Conservation (phyloP, 192 early-diverging fungal genomes). For the Thamnidium elegans region DNA sequence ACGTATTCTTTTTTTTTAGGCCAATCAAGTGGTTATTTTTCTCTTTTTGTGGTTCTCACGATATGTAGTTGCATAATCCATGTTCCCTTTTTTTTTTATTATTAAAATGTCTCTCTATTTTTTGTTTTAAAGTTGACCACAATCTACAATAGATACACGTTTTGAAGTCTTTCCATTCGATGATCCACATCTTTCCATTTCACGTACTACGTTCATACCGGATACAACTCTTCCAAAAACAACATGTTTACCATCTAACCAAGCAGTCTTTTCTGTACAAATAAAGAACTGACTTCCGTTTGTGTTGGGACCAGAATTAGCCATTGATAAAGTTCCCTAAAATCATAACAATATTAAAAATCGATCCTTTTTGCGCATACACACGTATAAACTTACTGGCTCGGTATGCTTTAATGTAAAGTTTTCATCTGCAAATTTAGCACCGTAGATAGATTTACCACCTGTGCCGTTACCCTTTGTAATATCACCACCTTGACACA, state of each 20-base stretch:
- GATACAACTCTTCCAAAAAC: conserved; percentile 71
- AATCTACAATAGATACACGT: conserved; percentile 37
- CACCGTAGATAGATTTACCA: conserved; percentile 81
- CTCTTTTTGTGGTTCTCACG: too few species aligned
- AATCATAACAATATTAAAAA: conserved; percentile 40
- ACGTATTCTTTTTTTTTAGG: too few species aligned
- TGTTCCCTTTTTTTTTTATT: too few species aligned
- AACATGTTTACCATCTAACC: conserved; percentile 85
- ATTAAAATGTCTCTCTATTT: too few species aligned
- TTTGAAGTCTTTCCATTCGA: conserved; percentile 32
- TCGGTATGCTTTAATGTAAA: conserved; percentile 36
- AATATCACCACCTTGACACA: conserved; percentile 89
- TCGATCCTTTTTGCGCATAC: too few species aligned
- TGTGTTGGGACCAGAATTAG: conserved; percentile 82
- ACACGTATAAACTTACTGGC: conserved; percentile 20
- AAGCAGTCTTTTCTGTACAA: conserved; percentile 70
- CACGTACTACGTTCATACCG: conserved; percentile 51
- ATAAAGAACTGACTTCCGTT: conserved; percentile 96
- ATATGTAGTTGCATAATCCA: too few species aligned
- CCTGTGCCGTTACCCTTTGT: conserved; percentile 70
- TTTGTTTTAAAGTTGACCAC: conserved; percentile 33
- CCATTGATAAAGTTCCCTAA: conserved; percentile 88
- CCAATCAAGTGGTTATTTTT: too few species aligned
- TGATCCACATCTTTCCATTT: conserved; percentile 37
- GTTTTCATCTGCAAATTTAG: conserved; percentile 57